Percentiles rank a stretch among this genome's conserved stretches.
Evolutionary conservation across 495 filamentous ascomycete species (phyloP).

Genomic region (Talaromyces liani): DNA sequence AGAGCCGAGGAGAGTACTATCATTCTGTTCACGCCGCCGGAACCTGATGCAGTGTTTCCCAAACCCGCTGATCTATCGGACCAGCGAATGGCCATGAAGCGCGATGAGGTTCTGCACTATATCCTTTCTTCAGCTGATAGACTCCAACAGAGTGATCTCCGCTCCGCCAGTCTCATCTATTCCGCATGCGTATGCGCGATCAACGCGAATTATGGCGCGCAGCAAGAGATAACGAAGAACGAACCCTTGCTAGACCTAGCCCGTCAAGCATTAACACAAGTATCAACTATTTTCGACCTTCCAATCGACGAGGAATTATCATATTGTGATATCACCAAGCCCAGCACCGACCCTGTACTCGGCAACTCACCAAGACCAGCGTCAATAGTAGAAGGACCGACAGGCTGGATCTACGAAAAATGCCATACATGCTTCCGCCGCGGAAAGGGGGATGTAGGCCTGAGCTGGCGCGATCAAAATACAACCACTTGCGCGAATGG

Average conservation of each 20-base stretch:
- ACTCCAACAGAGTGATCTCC: slow-evolving; percentile 6
- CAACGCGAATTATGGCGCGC: slow-evolving; percentile 15
- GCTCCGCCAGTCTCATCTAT: slow-evolving; percentile 28
- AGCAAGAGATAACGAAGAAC: slow-evolving; percentile 1
- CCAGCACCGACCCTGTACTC: background rate
- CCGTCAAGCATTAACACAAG: slow-evolving; percentile 20
- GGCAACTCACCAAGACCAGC: slow-evolving; percentile 15
- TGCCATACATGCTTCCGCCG: slow-evolving; percentile 38
- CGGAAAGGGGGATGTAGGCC: background rate
- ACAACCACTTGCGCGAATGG: slow-evolving; percentile 37
- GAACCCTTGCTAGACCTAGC: slow-evolving; percentile 20
- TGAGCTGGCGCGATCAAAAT: slow-evolving; percentile 1
- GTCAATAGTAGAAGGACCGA: slow-evolving; percentile 17
- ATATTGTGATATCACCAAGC: slow-evolving; percentile 19
- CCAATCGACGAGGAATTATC: slow-evolving; percentile 28
- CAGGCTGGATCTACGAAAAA: slow-evolving; percentile 27
- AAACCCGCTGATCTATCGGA: background rate
- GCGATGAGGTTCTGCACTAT: slow-evolving; percentile 21
- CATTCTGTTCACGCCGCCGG: slow-evolving; percentile 26
- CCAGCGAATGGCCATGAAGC: slow-evolving; percentile 12
- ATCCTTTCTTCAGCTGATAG: slow-evolving; percentile 19
- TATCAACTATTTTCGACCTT: slow-evolving; percentile 19
- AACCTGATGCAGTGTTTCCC: slow-evolving; percentile 4
- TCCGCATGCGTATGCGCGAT: slow-evolving; percentile 33
- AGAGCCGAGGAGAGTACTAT: slow-evolving; percentile 27